These are phyloP conservation scores for Magnusiomyces suaveolens DNA, from an alignment of 1,139 yeast genomes.

Conservation along the genomic window DNA sequence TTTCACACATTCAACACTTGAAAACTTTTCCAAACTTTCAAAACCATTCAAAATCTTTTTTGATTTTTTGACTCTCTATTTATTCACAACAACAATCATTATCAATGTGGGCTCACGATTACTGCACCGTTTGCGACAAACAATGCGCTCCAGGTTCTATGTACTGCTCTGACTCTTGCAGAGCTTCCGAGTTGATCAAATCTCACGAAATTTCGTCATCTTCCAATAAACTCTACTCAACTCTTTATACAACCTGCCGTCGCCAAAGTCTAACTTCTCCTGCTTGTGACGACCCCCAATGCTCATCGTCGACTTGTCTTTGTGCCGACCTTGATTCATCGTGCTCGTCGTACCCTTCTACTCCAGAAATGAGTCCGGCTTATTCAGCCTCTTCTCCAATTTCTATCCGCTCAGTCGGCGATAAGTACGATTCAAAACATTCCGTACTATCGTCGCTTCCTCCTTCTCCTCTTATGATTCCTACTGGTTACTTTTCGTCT, in stretches of 20 bases:
- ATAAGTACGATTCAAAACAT: not conserved
- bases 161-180: conserved; percentile 34
- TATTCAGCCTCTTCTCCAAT: conserved; percentile 16
- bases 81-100: not conserved
- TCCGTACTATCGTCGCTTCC: conserved; percentile 15
- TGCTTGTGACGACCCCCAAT: conserved; percentile 2
- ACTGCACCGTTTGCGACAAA: conserved; percentile 38
- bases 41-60: too few species aligned
- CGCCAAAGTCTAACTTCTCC: conserved; percentile 13
- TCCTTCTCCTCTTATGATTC: conserved; percentile 20
- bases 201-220: conserved; percentile 8
- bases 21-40: too few species aligned
- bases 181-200: conserved; percentile 14
- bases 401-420: conserved; percentile 9
- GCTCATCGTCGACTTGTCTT: conserved; percentile 1
- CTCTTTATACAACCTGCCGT: conserved; percentile 15
- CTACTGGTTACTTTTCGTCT: conserved; percentile 9
- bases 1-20: too few species aligned
- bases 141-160: conserved; percentile 21
- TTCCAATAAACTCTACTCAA: conserved; percentile 15
- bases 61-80: too few species aligned
- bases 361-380: conserved; percentile 3
- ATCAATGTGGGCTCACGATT: conserved; percentile 35
- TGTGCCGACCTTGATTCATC: not conserved
- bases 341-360: not conserved